A percentile compares a stretch with the other conserved stretches of the same genome.
Conservation (phyloP, 495 filamentous ascomycete genomes). For the Penicilliopsis zonata region DNA sequence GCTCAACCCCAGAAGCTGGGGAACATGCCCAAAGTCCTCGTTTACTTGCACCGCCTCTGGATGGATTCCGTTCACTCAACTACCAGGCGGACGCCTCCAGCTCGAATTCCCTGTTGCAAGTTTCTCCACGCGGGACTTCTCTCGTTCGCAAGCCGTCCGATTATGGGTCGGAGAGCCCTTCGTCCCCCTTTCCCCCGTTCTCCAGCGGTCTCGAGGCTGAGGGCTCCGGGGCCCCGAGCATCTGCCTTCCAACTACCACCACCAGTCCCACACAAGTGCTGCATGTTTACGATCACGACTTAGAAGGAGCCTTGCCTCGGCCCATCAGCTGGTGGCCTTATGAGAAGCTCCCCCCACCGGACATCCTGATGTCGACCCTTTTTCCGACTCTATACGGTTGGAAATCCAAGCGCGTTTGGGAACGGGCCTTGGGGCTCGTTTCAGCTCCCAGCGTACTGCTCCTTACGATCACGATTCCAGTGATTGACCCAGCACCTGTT, state of each 20-base stretch:
- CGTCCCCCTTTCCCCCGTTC: slow-evolving; percentile 35
- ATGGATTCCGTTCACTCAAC: slow-evolving; percentile 22
- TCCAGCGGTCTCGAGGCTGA: slow-evolving; percentile 1
- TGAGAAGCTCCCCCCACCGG: slow-evolving; percentile 52
- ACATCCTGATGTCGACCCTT: slow-evolving; percentile 57
- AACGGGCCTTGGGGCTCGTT: slow-evolving; percentile 63
- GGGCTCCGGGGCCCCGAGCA: slow-evolving; percentile 38
- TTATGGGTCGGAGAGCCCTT: slow-evolving; percentile 15
- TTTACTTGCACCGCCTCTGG: slow-evolving; percentile 21
- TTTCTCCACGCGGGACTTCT: slow-evolving; percentile 21
- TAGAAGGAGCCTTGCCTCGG: slow-evolving; percentile 6
- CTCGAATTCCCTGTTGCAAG: slow-evolving; percentile 14
- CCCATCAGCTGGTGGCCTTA: slow-evolving; percentile 63
- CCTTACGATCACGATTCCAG: slow-evolving; percentile 83
- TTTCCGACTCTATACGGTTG: slow-evolving; percentile 84
- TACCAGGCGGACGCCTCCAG: slow-evolving; percentile 14
- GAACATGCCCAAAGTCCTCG: slow-evolving; percentile 13
- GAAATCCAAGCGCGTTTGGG: slow-evolving; percentile 63
- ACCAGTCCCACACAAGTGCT: slow-evolving; percentile 37
- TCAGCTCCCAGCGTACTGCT: slow-evolving; percentile 84
- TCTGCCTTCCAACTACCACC: slow-evolving; percentile 37
- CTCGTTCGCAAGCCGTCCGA: slow-evolving; percentile 4
- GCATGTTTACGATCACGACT: slow-evolving; percentile 18
- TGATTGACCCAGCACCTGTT: slow-evolving; percentile 55
- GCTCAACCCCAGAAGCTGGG: slow-evolving; percentile 7